Evolutionary conservation across 1,284 basidiomycete species (phyloP).

Genomic region (Puccinia triticina): DNA sequence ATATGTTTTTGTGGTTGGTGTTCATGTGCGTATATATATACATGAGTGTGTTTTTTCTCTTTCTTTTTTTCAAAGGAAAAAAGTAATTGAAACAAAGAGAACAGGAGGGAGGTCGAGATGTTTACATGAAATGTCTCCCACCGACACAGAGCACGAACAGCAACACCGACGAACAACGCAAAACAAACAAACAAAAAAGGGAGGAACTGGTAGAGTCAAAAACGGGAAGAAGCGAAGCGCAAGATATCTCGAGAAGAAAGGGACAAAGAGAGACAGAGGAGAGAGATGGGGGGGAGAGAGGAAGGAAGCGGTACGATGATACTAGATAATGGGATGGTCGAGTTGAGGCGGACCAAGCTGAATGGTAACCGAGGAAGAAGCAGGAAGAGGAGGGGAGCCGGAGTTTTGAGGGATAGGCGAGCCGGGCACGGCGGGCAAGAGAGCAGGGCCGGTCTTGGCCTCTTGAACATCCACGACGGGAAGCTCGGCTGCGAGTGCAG

Average conservation of each 20-base stretch:
- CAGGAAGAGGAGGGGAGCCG: background rate
- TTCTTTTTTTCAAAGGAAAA: background rate
- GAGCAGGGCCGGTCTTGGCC: background rate
- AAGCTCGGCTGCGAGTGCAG: background rate
- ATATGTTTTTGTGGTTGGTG: background rate
- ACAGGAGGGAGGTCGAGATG: slow-evolving; percentile 1
- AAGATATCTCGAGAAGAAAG: slow-evolving; percentile 7
- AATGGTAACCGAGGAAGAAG: background rate
- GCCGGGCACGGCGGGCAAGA: background rate
- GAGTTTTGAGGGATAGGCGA: background rate
- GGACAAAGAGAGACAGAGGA: background rate
- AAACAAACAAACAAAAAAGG: slow-evolving; percentile 8
- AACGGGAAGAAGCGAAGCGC: slow-evolving; percentile 12
- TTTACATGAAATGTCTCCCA: background rate
- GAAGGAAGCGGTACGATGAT: background rate
- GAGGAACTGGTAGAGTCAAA: background rate
- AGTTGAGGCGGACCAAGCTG: background rate
- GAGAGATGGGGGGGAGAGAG: background rate
- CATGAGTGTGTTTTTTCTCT: background rate
- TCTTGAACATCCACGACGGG: background rate
- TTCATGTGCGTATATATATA: background rate
- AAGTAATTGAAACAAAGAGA: slow-evolving; percentile 16
- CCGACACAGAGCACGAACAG: background rate
- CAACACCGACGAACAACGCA: too few relatives aligned
- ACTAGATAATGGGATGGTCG: background rate